Base-by-base conservation (phyloP, 1,139 yeast genomes). In the Candida sanyaensis region DNA sequence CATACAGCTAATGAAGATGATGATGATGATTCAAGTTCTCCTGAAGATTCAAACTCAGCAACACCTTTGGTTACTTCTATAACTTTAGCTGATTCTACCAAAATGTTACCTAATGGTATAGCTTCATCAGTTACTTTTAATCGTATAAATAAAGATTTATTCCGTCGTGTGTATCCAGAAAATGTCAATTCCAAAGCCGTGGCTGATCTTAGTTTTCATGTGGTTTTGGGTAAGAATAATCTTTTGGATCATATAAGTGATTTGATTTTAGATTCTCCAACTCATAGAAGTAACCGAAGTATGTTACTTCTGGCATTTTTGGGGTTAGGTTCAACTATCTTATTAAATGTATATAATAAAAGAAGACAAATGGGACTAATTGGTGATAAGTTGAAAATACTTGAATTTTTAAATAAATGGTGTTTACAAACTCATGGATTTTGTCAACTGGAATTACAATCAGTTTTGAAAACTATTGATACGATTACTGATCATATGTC, bases 241-340 rank as follows among this genome's bases (percentile, higher is more conserved):
- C 44, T 55, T 26, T 37, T 56, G 8, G 57, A 56, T 48, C 50
- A 47, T 44, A 47, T 55, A 17, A 54, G 50, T 46, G 53, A 53
- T 40, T 41, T 38, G 12, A 31, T 49, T 4, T 28, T 45, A n/a
- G 26, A 43, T 12, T 29, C 11, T 10, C 27, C 41, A 5, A 8
- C 12, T n/a, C 7, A 29, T 3, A 21, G n/a, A 7, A 26, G 26
- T 2, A 32, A 32, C 43, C 37, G 29, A 29, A 33, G 30, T 23
- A 38, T 41, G n/a, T 36, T 52, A n/a, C 41, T 41, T 24, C 48
- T 46, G 13, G 29, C 55, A 28, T 45, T 46, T 41, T 50, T 60
- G 5, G 58, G 60, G 41, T 45, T 64, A 26, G 68, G 68, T 4
- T 58, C 55, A 43, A 50, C 58, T 23, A 50, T 62, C 6, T 48